A percentile compares a stretch with the other conserved stretches of the same genome.
Evolutionary conservation across 106 monocot genomes (phyloP).

Genomic region (Alisma plantagoaquatica): DNA sequence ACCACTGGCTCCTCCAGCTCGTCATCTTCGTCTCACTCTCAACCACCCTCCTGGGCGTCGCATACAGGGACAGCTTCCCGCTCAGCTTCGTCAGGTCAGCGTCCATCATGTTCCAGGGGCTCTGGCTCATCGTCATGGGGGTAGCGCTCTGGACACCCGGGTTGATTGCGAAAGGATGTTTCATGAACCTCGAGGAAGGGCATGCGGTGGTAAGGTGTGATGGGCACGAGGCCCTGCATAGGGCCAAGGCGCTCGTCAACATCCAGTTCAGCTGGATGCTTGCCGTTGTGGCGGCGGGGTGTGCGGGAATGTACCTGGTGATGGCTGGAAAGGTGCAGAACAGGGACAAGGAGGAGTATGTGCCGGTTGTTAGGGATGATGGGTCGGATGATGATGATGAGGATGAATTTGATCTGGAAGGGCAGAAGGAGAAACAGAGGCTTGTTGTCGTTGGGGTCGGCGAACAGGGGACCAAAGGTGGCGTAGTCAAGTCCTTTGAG

Average conservation of each 20-base stretch:
- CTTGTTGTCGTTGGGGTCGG: slow-evolving; percentile 6
- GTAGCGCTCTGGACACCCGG: slow-evolving; percentile 24
- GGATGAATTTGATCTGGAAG: too few species aligned
- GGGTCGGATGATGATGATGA: too few species aligned
- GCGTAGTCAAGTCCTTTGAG: too few species aligned
- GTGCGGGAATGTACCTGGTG: too few species aligned
- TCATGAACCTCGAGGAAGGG: slow-evolving; percentile 28
- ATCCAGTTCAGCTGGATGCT: slow-evolving; percentile 30
- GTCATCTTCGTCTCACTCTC: slow-evolving; percentile 45
- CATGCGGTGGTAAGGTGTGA: slow-evolving; percentile 24
- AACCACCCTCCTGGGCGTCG: slow-evolving; percentile 47
- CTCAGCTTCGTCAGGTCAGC: slow-evolving; percentile 50
- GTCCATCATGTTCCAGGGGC: slow-evolving; percentile 39
- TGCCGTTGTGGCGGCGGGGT: too few species aligned
- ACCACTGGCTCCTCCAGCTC: slow-evolving; percentile 66
- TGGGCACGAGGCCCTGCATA: slow-evolving; percentile 12
- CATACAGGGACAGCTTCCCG: slow-evolving; percentile 30
- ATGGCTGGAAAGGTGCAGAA: too few species aligned
- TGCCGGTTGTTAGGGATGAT: too few species aligned
- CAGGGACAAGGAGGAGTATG: too few species aligned
- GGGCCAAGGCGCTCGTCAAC: slow-evolving; percentile 30
- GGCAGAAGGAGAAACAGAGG: too few species aligned
- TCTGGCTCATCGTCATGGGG: slow-evolving; percentile 27
- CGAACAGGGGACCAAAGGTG: too few species aligned
- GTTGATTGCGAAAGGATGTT: slow-evolving; percentile 27